phyloP scores from a whole-genome alignment of 2,329 filamentous ascomycete species.

The Pestalotiopsis sp. region DNA sequence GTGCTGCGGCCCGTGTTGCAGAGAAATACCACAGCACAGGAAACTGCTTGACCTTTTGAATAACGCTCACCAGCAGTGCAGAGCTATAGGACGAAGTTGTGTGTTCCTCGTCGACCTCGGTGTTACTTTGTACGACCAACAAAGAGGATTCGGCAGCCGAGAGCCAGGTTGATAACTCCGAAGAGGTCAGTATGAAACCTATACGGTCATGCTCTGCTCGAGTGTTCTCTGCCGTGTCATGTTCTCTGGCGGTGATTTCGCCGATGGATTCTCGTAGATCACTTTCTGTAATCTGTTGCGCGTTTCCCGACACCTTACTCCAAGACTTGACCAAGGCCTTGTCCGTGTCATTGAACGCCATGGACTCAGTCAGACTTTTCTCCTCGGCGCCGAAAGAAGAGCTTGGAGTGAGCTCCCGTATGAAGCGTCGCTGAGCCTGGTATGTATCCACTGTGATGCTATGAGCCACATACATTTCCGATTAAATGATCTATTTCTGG shows the following conservation, averaged over 20 bases:
- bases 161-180: constrained; percentile 15
- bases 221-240: neutral
- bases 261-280: constrained; percentile 16
- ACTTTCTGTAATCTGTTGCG: neutral
- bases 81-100: constrained; percentile 13
- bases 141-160: constrained; percentile 10
- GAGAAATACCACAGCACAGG: constrained; percentile 17
- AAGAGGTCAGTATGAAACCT: constrained; percentile 17
- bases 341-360: neutral
- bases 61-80: constrained; percentile 11
- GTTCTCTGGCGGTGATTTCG: constrained; percentile 1
- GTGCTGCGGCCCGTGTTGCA: neutral
- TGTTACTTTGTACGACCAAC: constrained; percentile 16
- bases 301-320: neutral
- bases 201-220: constrained; percentile 17
- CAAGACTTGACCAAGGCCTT: neutral
- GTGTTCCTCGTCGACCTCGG: constrained; percentile 6
- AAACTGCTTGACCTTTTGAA: constrained; percentile 15
- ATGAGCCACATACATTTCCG: neutral
- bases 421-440: neutral
- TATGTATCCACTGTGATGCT: constrained; percentile 4
- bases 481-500: neutral
- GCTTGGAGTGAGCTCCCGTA: neutral
- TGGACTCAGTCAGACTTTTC: neutral
- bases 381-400: neutral